Evolutionary conservation across 2,329 filamentous ascomycete genomes (phyloP), one percentile per base, ranked within the genome.

Genomic region (Calonectria honghensis): DNA sequence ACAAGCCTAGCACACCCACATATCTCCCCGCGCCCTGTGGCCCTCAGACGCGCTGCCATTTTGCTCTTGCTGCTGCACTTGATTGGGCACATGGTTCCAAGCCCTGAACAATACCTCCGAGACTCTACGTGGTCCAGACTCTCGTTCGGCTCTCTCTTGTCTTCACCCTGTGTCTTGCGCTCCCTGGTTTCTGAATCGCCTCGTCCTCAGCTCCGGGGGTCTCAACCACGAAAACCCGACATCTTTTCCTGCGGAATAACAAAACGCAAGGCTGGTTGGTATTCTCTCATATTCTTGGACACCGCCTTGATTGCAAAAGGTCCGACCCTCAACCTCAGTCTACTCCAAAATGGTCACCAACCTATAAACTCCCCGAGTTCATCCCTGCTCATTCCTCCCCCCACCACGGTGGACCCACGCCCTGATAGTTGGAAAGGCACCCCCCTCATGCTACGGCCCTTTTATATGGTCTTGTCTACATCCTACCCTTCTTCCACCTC

Each of bases 91-190:
- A 20, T 59, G 39, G 51, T 27, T 13, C 39, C 32, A n/a, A 29
- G 4, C 51, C 35, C 27, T 18, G 18, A 50, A 18, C 27, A 45
- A 59, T 39, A 50, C n/a, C 39, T 27, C 66, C 39, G 52, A 68
- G 66, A 68, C 66, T 68, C 37, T 50, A 7, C 50, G 27, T 48
- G 52, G 66, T 59, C 51, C 27, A 68, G 66, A 68, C 66, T 68
- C 51, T 59, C 29, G 24, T 20, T 18, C 13, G 31, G 11, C 32
- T 41, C 64, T 41, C 64, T 66, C 41, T 41, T 41, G 29, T 35
- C 27, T 6, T 35, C 24, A 13, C 32, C 32, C 31, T 41, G 35
- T 68, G 35, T 68, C 35, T 68, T 24, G 54, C 50, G 24, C 48
- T 54, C 65, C 48, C 37, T 54, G n/a, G n/a, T 50, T 31, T 51